Percentiles rank a stretch among this genome's conserved stretches.
Evolutionary conservation across 257 asterid genomes (phyloP).

Genomic region (Fraxinus pennsylvanica): DNA sequence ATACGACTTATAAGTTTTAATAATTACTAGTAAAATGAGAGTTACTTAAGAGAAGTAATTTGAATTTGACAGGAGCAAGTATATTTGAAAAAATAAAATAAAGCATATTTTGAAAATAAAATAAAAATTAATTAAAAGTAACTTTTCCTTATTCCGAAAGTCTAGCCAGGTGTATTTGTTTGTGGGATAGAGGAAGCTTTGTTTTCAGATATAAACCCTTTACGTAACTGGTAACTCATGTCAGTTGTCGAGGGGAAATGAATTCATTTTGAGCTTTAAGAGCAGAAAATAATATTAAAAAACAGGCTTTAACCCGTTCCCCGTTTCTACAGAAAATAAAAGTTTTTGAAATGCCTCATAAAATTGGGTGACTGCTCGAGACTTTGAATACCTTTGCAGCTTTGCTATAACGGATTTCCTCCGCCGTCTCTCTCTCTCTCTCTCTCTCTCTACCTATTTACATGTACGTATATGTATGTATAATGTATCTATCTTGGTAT

Average conservation of each 20-base stretch:
- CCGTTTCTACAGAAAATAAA: neutral
- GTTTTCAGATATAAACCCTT: neutral
- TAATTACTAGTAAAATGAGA: too few relatives aligned
- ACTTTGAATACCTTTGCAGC: constrained; percentile 6
- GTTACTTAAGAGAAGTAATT: neutral
- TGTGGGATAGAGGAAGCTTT: neutral
- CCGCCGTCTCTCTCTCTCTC: neutral
- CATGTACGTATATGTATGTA: neutral
- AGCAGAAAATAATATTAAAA: neutral
- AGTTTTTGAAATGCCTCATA: constrained; percentile 7
- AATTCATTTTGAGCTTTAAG: neutral
- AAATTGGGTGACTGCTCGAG: neutral
- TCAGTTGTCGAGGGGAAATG: neutral
- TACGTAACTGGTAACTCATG: neutral
- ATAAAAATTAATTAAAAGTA: too few relatives aligned
- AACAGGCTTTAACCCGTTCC: constrained; percentile 12
- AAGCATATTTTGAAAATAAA: too few relatives aligned
- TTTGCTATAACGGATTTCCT: constrained; percentile 27
- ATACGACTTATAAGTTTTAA: too few relatives aligned
- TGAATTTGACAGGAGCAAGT: neutral
- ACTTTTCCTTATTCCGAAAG: too few relatives aligned
- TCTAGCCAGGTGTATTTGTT: too few relatives aligned
- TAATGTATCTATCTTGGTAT: neutral
- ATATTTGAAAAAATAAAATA: too few relatives aligned
- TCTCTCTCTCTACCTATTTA: constrained; percentile 1